Evolutionary conservation across 2,329 filamentous ascomycete species (phyloP).

Genomic region (Pleoardoris graminearum): DNA sequence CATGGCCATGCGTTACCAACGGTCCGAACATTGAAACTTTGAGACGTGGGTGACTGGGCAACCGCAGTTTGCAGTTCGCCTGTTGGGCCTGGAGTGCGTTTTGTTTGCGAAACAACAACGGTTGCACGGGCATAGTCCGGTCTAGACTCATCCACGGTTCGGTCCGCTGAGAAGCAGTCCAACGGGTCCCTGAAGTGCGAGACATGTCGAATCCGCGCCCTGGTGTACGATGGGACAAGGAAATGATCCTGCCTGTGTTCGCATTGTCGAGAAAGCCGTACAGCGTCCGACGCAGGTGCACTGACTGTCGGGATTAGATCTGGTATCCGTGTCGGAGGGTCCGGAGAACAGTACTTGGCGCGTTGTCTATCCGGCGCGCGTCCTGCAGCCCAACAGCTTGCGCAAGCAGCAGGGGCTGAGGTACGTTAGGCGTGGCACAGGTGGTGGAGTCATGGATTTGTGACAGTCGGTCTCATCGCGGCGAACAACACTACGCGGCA

Average conservation of each 20-base stretch:
- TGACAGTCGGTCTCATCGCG: too few species aligned
- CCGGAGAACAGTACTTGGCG: background rate
- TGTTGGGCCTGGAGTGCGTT: background rate
- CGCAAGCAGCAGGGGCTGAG: constrained; percentile 4
- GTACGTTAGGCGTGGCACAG: background rate
- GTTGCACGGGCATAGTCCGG: background rate
- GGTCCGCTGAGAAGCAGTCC: background rate
- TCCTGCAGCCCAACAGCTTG: constrained; percentile 5
- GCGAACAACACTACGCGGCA: too few species aligned
- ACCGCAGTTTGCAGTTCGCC: background rate
- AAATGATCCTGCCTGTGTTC: background rate
- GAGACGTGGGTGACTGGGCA: too few species aligned
- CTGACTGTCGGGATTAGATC: too few species aligned
- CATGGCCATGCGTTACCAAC: background rate
- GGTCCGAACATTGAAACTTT: too few species aligned
- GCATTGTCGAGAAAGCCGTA: too few species aligned
- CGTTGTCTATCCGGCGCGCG: background rate
- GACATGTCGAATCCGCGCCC: too few species aligned
- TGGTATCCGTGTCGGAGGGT: background rate
- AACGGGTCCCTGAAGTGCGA: background rate
- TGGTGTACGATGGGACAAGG: too few species aligned
- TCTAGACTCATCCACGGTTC: constrained; percentile 1
- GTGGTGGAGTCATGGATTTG: background rate
- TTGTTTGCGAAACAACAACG: background rate
- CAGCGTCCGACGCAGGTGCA: too few species aligned